A percentile compares a stretch with the other conserved stretches of the same genome.
These are phyloP conservation scores for Chlamydomonas applanata DNA, from an alignment of 139 green algal species.

Conservation along the genomic window DNA sequence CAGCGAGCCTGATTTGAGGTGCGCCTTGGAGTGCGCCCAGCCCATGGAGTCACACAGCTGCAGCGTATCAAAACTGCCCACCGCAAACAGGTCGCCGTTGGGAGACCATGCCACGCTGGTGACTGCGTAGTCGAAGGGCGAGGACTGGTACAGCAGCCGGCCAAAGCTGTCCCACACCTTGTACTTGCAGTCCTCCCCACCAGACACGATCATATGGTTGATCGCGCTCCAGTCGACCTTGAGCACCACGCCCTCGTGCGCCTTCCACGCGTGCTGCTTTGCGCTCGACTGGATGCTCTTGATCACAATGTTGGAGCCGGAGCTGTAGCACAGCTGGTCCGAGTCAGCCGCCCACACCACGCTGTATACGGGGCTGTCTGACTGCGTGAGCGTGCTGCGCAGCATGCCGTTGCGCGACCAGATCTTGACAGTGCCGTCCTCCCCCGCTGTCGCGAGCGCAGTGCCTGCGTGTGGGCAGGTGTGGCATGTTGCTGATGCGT, in stretches of 20 bases:
- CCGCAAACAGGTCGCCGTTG: constrained; percentile 62
- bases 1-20: constrained; percentile 50
- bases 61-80: constrained; percentile 62
- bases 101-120: constrained; percentile 69
- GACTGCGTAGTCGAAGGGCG: constrained; percentile 46
- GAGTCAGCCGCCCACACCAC: constrained; percentile 67
- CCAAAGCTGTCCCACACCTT: constrained; percentile 79
- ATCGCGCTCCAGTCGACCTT: constrained; percentile 72
- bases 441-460: constrained; percentile 69
- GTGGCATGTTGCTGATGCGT: too few relatives aligned
- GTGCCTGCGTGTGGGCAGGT: constrained; percentile 49
- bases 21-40: constrained; percentile 63
- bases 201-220: constrained; percentile 68
- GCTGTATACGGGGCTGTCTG: constrained; percentile 58
- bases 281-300: constrained; percentile 47
- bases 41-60: constrained; percentile 71
- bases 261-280: constrained; percentile 47
- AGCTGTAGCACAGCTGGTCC: constrained; percentile 59
- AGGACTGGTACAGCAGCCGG: constrained; percentile 63
- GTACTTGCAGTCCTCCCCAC: constrained; percentile 80
- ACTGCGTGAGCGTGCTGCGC: constrained; percentile 59
- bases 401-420: constrained; percentile 81
- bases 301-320: constrained; percentile 55
- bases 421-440: constrained; percentile 79
- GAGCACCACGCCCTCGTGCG: constrained; percentile 51